Evolutionary conservation across 2,329 filamentous ascomycete species (phyloP).

Genomic region (Cladosporium sp.): DNA sequence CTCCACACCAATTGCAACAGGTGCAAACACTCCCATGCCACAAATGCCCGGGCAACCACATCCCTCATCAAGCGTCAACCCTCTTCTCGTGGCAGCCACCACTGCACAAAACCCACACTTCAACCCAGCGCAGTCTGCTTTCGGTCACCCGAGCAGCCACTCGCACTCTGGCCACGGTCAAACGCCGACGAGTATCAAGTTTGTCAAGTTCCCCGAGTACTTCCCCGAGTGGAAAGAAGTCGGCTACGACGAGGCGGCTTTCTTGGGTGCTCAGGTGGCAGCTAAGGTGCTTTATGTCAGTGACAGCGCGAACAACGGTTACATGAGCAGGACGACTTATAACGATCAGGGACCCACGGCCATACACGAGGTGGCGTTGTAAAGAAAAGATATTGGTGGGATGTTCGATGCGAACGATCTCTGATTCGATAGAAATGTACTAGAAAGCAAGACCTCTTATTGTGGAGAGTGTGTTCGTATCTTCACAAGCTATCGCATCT

Average conservation of each 20-base stretch:
- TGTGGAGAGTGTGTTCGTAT: no score
- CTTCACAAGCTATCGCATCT: no score
- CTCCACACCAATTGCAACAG: slow-evolving; percentile 84
- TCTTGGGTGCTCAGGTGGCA: slow-evolving; percentile 82
- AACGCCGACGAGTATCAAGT: slow-evolving; percentile 80
- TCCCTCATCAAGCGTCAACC: slow-evolving; percentile 62
- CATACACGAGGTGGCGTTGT: slow-evolving; percentile 52
- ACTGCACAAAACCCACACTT: slow-evolving; percentile 59
- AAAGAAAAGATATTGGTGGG: neutral
- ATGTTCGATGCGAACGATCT: neutral
- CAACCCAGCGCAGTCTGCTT: slow-evolving; percentile 30
- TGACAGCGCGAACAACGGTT: slow-evolving; percentile 62
- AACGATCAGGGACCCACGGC: slow-evolving; percentile 62
- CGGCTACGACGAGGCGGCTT: slow-evolving; percentile 74
- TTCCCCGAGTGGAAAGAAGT: slow-evolving; percentile 82
- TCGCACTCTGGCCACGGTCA: slow-evolving; percentile 61
- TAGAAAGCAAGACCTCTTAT: no score
- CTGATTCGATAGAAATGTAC: neutral
- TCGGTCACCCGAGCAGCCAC: slow-evolving; percentile 25
- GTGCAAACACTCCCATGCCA: slow-evolving; percentile 80
- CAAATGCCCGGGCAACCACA: slow-evolving; percentile 39
- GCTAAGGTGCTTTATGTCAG: slow-evolving; percentile 70
- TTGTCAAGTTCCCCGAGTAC: slow-evolving; percentile 73
- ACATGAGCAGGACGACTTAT: slow-evolving; percentile 64
- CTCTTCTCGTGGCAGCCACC: slow-evolving; percentile 85